Base-by-base conservation (phyloP, 768 basidiomycete species). In the Mrakia frigida region DNA sequence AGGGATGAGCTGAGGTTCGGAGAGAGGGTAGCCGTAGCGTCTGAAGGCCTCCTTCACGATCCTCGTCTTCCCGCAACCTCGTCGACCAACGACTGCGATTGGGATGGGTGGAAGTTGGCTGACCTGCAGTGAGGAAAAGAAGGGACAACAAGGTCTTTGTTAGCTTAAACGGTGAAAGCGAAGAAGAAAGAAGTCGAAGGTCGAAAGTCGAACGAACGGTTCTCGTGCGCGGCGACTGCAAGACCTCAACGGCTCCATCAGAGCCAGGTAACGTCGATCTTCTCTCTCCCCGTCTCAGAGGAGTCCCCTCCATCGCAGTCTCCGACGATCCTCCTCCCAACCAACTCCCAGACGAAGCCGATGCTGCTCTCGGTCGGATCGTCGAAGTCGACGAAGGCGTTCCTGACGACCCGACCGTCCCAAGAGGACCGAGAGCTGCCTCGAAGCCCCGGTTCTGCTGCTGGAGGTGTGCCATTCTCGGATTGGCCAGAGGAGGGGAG, bases 11-110 rank as follows among this genome's bases (percentile, higher is more conserved):
- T 68, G 65, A 43, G 65, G 65, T 6, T 43, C 59, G n/a, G 72
- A 46, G 25, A 46, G 25, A 37, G 72, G 61, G 60, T 61, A 41
- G 28, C 59, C 59, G 59, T 61, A 73, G 6, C 72, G 59, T 16
- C 41, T 43, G 59, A 73, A 73, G 0, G 72, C 72, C n/a, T 63
- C 41, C 23, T 41, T 31, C 23, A 73, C 61, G 39, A 73, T 41
- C 14, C 59, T n/a, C 16, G 72, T 60, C 72, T 73, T 73, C 23
- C 72, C 72, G 18, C 39, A 53, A 2, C 72, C 60, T 14, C 41
- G n/a, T 1, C 59, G 72, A 21, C 72, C 72, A 25, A 46, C 39
- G 41, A 73, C 43, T 1, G 59, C 56, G 41, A 73, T 73, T n/a
- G 59, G 31, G n/a, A 73, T 73, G 21, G 72, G 59, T 0, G 65